These are phyloP conservation scores for Metarhizium rileyi DNA, from an alignment of 2,329 filamentous ascomycete genomes.

Conservation along the genomic window DNA sequence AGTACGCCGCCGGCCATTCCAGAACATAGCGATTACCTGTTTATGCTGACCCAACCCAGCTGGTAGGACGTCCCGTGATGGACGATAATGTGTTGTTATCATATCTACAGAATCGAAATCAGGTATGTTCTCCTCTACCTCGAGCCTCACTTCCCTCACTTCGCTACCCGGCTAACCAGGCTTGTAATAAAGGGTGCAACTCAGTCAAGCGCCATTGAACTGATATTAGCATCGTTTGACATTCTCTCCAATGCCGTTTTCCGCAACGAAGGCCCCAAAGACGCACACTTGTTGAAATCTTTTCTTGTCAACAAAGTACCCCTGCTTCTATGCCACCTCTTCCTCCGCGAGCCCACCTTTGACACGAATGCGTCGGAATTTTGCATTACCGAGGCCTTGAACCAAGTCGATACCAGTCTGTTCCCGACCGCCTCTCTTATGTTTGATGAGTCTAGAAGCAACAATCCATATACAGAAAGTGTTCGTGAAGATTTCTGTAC, in stretches of 20 bases:
- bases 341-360: conserved; percentile 49
- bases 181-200: conserved; percentile 53
- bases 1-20: conserved; percentile 35
- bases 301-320: conserved; percentile 68
- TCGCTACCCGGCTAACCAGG: conserved; percentile 6
- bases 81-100: conserved; percentile 72
- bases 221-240: conserved; percentile 84
- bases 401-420: conserved; percentile 71
- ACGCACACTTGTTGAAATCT: conserved; percentile 68
- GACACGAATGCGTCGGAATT: conserved; percentile 67
- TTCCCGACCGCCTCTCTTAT: conserved; percentile 53
- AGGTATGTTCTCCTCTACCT: conserved; percentile 37
- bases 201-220: conserved; percentile 66
- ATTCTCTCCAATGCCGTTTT: conserved; percentile 80
- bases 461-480: conserved; percentile 47
- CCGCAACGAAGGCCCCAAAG: conserved; percentile 43
- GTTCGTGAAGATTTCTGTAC: conserved; percentile 71
- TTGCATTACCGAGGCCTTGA: conserved; percentile 60
- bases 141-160: neutral
- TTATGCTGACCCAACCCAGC: conserved; percentile 33
- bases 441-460: conserved; percentile 49
- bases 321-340: conserved; percentile 41
- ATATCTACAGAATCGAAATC: conserved; percentile 77
- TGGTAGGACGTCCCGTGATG: conserved; percentile 70
- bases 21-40: neutral